phyloP scores from a whole-genome alignment of 805 yeast genomes.

The Myxozyma sirexii region DNA sequence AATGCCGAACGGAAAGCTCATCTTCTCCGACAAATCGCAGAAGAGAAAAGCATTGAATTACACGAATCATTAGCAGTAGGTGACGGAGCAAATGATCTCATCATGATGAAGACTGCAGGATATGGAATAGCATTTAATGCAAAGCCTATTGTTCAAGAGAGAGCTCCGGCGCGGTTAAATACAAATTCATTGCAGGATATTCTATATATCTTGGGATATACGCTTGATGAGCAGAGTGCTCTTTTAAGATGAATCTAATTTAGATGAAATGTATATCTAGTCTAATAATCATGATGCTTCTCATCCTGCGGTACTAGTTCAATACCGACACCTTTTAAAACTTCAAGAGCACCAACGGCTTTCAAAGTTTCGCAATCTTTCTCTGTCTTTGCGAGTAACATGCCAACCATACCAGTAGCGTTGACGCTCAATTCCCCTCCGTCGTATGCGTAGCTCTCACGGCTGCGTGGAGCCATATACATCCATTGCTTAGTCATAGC shows the following conservation, averaged over 20 bases:
- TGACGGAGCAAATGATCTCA: conserved; percentile 91
- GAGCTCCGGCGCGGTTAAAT: conserved; percentile 82
- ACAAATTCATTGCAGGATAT: conserved; percentile 72
- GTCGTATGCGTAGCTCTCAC: conserved; percentile 54
- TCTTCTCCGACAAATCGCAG: conserved; percentile 63
- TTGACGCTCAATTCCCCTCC: conserved; percentile 56
- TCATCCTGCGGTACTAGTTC: conserved; percentile 43
- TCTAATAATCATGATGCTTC: conserved; percentile 29
- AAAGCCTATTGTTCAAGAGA: conserved; percentile 81
- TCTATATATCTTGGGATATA: conserved; percentile 77
- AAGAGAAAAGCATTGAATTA: conserved; percentile 55
- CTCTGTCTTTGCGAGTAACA: conserved; percentile 72
- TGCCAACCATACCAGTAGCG: conserved; percentile 78
- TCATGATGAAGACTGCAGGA: conserved; percentile 91
- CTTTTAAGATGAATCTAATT: conserved; percentile 31
- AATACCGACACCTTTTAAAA: conserved; percentile 69
- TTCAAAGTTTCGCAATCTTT: conserved; percentile 57
- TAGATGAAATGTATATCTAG: no score
- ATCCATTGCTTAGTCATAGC: conserved; percentile 82
- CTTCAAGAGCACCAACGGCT: conserved; percentile 67
- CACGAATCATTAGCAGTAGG: conserved; percentile 37
- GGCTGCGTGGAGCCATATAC: conserved; percentile 79
- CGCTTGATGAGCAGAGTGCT: conserved; percentile 54
- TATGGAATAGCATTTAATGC: conserved; percentile 98
- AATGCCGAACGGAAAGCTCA: conserved; percentile 84